Evolutionary conservation across 768 basidiomycete genomes (phyloP).

Genomic region (Leccinum incarnatum): DNA sequence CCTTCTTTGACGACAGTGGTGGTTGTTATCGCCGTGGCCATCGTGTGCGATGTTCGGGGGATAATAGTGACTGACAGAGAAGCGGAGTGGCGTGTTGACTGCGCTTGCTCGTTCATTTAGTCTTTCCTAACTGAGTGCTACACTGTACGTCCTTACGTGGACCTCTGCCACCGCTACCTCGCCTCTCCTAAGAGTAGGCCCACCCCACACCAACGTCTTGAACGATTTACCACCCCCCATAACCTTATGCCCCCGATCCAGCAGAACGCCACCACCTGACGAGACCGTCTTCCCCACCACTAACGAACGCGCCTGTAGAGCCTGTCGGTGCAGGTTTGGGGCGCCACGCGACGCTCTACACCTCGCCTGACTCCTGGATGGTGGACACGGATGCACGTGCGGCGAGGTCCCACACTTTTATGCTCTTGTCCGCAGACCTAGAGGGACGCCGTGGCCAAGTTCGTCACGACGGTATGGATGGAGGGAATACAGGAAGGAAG

Average conservation of each 20-base stretch:
- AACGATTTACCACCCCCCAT: too few relatives aligned
- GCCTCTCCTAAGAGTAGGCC: too few relatives aligned
- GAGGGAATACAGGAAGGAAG: background rate
- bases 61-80: too few relatives aligned
- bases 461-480: background rate
- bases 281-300: conserved; percentile 70
- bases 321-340: conserved; percentile 56
- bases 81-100: too few relatives aligned
- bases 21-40: too few relatives aligned
- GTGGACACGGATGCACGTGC: conserved; percentile 75
- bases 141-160: too few relatives aligned
- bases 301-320: conserved; percentile 62
- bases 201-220: too few relatives aligned
- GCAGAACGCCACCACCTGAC: conserved; percentile 80
- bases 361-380: conserved; percentile 73
- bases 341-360: conserved; percentile 83
- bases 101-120: too few relatives aligned
- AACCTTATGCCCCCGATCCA: conserved; percentile 38
- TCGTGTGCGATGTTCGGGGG: too few relatives aligned
- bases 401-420: conserved; percentile 85
- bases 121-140: too few relatives aligned
- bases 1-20: too few relatives aligned
- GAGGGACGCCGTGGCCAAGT: background rate
- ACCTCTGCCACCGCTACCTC: too few relatives aligned
- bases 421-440: conserved; percentile 81